Evolutionary conservation across 139 green algal genomes (phyloP).

Genomic region (Tetradesmus lagerheimii): DNA sequence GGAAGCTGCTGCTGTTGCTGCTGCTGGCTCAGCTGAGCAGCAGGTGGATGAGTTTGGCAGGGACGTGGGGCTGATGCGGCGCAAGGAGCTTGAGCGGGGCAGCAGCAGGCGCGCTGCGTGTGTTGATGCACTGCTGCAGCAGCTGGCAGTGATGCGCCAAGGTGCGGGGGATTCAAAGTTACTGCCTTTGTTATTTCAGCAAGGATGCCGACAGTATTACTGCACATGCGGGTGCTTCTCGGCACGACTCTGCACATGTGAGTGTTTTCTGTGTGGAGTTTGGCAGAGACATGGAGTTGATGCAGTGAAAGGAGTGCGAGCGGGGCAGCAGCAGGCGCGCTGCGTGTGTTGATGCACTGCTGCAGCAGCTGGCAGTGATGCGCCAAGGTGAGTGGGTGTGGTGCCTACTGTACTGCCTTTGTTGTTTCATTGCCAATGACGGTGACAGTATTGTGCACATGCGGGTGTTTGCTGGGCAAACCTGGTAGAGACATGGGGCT

Average conservation of each 20-base stretch:
- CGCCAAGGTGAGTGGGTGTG: too few relatives aligned
- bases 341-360: neutral
- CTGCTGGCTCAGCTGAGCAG: constrained; percentile 26
- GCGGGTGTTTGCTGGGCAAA: too few relatives aligned
- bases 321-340: constrained; percentile 26
- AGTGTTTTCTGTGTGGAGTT: too few relatives aligned
- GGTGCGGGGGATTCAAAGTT: neutral
- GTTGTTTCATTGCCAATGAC: too few relatives aligned
- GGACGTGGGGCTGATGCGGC: constrained; percentile 75
- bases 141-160: neutral
- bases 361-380: neutral
- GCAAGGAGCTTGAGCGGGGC: constrained; percentile 56
- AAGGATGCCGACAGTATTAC: too few relatives aligned
- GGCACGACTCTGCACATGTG: too few relatives aligned
- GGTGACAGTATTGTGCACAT: too few relatives aligned
- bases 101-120: neutral
- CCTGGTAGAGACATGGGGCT: too few relatives aligned
- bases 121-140: neutral
- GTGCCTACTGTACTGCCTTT: too few relatives aligned
- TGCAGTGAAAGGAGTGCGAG: constrained; percentile 59
- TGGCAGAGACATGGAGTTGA: constrained; percentile 83
- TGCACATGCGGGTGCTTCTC: too few relatives aligned
- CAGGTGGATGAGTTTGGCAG: constrained; percentile 92
- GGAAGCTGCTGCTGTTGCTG: constrained; percentile 42
- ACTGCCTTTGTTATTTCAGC: too few relatives aligned